Conservation (phyloP, 495 filamentous ascomycete species). For the Chaetomium cochliodes region DNA sequence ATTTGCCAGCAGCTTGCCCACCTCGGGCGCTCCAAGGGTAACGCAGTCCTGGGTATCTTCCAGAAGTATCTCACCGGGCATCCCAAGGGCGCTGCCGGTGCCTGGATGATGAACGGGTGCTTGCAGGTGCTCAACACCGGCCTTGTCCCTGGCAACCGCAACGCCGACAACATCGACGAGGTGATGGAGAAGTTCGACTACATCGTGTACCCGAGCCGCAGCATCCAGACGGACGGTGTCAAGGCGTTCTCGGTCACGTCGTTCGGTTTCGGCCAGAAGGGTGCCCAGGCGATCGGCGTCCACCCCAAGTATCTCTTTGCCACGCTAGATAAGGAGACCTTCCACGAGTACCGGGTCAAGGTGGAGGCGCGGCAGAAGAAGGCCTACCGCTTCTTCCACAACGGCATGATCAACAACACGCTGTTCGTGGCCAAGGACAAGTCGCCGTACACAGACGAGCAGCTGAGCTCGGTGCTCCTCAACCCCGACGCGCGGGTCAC, state of each 20-base stretch:
- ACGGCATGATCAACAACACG: conserved; percentile 92
- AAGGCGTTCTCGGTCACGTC: conserved; percentile 99
- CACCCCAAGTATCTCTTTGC: conserved; percentile 96
- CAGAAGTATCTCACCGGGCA: conserved; percentile 99
- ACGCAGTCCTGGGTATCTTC: conserved; percentile 95
- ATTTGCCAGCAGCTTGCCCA: conserved; percentile 96
- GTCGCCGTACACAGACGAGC: conserved; percentile 84
- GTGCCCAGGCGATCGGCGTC: conserved; percentile 93
- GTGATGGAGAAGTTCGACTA: conserved; percentile 96
- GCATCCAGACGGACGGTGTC: conserved; percentile 95
- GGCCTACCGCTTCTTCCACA: conserved; percentile 97
- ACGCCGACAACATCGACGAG: conserved; percentile 95
- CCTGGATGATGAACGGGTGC: conserved; percentile 99
- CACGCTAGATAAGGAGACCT: conserved; percentile 83
- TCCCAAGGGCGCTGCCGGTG: conserved; percentile 97
- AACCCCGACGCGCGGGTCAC: conserved; percentile 90
- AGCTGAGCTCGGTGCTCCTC: conserved; percentile 82
- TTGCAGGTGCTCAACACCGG: conserved; percentile 92
- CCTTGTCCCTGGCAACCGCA: conserved; percentile 93
- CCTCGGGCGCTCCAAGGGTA: conserved; percentile 91
- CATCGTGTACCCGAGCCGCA: conserved; percentile 93
- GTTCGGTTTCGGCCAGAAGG: conserved; percentile 99
- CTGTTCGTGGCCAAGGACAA: conserved; percentile 94
- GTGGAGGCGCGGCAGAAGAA: conserved; percentile 93
- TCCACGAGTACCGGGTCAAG: conserved; percentile 77